Conservation (phyloP, 176 grass and related monocot species). For the Eremochloa ophiuroides region DNA sequence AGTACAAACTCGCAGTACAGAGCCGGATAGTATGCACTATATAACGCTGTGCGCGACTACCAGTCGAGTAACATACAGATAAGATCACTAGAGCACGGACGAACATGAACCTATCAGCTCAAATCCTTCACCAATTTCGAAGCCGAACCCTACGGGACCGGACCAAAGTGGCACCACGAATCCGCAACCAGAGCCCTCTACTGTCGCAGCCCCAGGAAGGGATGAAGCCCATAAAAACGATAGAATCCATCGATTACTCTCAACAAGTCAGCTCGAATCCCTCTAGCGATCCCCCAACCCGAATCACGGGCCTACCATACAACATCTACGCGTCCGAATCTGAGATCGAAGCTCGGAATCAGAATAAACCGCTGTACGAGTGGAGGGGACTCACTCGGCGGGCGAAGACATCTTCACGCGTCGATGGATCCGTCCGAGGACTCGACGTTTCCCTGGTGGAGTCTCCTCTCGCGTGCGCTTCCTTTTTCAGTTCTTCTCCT, state of each 20-base stretch:
- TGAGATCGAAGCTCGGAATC: not conserved
- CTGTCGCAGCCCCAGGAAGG: not conserved
- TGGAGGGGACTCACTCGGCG: conserved; percentile 52
- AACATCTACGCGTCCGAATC: not conserved
- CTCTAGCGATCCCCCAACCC: not conserved
- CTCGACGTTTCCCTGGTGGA: not conserved
- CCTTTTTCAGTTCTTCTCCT: not conserved
- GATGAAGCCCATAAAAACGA: not conserved
- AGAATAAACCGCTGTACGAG: not conserved
- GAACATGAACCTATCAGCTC: not conserved
- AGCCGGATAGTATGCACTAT: not conserved
- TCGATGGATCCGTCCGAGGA: conserved; percentile 1
- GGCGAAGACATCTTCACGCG: conserved; percentile 59
- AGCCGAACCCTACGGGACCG: not conserved
- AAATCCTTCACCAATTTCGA: not conserved
- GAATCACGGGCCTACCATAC: not conserved
- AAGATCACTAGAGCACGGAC: not conserved
- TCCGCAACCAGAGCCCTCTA: not conserved
- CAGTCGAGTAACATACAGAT: not conserved
- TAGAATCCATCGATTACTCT: not conserved
- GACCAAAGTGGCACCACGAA: not conserved
- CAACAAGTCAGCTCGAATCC: not conserved
- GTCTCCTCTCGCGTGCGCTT: not conserved
- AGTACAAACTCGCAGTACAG: not conserved
- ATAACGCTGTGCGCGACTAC: not conserved